Base-by-base conservation (phyloP, 2,329 filamentous ascomycete species). In the Pleoardoris graminearum region DNA sequence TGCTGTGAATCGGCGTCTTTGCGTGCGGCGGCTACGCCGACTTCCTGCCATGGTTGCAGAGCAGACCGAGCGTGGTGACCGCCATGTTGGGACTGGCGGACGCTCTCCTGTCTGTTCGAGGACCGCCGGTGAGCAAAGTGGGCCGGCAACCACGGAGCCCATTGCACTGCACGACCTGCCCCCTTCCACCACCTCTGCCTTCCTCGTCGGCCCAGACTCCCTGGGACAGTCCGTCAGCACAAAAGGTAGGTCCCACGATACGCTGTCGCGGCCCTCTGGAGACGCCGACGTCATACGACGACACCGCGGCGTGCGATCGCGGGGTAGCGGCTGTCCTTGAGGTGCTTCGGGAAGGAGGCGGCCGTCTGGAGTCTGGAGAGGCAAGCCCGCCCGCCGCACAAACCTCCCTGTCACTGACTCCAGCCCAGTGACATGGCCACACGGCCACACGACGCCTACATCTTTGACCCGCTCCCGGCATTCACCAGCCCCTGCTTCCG, bases 1-100 rank as follows among this genome's bases (percentile, higher is more conserved):
- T 79, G 1, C 75, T 90, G 1, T 90, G 87, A 87, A 77, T 83
- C 36, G 86, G 86, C 0, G 79, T 89, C 2, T 85, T 88, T 68
- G 80, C 81, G 0, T 85, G 82, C 53, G 86, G 86, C 0, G 83
- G 79, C 1, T 85, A 85, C 55, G 88, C 84, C 62, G 87, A 88
- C 58, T 67, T 89, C 2, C 48, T 78, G 11, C 85, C 86, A 1
- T 86, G 83, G 83, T 54, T 82, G 0, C 69, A 69, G 51, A 66
- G 70, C 47, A 77, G 70, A 56, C 51, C 32, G 55, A 61, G 21
- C 61, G 62, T 35, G 58, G 29, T 11, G 55, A 32, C 22, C 49
- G 32, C 30, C 37, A 39, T n/a, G 47, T 17, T 50, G 46, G 44
- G 25, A n/a, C 12, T 27, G 44, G 44, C 6, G 16, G 33, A 2